A percentile compares a stretch with the other conserved stretches of the same genome.
Conservation (phyloP, 208 protist genomes). For the Histomonas meleagridis region DNA sequence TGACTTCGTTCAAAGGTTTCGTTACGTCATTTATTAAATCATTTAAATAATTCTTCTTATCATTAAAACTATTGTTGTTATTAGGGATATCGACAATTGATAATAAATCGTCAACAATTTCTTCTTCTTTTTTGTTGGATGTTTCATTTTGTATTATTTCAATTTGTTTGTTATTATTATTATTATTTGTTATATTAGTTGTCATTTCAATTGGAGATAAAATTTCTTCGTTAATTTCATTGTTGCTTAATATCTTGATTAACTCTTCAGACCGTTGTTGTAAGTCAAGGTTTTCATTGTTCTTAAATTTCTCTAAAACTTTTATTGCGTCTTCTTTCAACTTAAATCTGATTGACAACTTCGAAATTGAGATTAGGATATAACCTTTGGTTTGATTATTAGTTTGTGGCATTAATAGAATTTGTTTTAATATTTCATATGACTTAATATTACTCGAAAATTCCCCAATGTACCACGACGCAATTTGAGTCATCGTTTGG, state of each 20-base stretch:
- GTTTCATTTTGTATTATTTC: too few species aligned
- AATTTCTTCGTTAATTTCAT: background rate
- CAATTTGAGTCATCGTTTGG: background rate
- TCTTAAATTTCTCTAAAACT: too few species aligned
- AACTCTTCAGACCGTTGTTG: background rate
- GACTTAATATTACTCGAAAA: background rate
- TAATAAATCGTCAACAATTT: too few species aligned
- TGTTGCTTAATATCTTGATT: background rate
- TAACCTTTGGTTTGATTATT: background rate
- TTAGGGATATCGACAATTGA: too few species aligned
- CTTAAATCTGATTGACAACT: background rate
- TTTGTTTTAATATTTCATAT: background rate
- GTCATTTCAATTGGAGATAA: background rate
- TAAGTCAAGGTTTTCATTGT: constrained; percentile 20
- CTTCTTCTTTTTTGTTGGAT: too few species aligned
- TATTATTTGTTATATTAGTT: too few species aligned
- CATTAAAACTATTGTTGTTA: too few species aligned
- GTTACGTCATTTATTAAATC: too few species aligned
- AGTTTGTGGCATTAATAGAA: constrained; percentile 22
- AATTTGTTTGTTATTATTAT: too few species aligned
- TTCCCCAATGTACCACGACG: background rate
- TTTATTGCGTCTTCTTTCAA: too few species aligned
- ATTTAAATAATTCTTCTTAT: too few species aligned
- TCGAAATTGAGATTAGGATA: background rate
- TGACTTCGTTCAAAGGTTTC: too few species aligned